Conservation (phyloP, 2,329 filamentous ascomycete genomes). For the Cyanodermella asteris region DNA sequence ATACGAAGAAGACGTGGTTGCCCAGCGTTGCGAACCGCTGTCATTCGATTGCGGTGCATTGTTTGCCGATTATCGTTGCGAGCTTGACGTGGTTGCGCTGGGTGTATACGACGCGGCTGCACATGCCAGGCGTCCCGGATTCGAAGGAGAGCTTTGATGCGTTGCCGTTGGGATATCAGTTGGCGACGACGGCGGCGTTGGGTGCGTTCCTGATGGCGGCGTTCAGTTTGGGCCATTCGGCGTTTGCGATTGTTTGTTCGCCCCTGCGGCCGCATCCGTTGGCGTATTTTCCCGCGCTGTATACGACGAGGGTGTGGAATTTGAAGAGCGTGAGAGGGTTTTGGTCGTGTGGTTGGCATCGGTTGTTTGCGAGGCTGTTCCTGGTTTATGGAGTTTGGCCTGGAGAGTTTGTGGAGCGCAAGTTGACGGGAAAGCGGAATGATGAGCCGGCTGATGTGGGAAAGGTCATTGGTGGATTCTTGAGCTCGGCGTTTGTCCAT, state of each 20-base stretch:
- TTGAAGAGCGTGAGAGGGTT: slow-evolving; percentile 18
- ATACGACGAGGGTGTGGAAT: slow-evolving; percentile 20
- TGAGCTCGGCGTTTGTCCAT: slow-evolving; percentile 20
- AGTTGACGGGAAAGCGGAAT: slow-evolving; percentile 14
- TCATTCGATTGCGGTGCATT: slow-evolving; percentile 19
- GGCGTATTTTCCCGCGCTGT: slow-evolving; percentile 23
- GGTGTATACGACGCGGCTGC: slow-evolving; percentile 12
- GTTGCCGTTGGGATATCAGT: slow-evolving; percentile 14
- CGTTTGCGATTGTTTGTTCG: slow-evolving; percentile 18
- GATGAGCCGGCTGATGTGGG: slow-evolving; percentile 19
- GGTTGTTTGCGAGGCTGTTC: slow-evolving; percentile 22
- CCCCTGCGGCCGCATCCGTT: slow-evolving; percentile 19
- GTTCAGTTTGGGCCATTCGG: slow-evolving; percentile 20
- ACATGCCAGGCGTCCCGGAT: not conserved
- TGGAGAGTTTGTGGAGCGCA: slow-evolving; percentile 21
- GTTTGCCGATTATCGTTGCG: slow-evolving; percentile 15
- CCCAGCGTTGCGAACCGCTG: slow-evolving; percentile 18
- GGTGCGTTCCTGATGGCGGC: slow-evolving; percentile 23
- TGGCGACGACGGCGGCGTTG: slow-evolving; percentile 17
- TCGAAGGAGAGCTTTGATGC: slow-evolving; percentile 13
- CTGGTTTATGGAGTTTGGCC: slow-evolving; percentile 25
- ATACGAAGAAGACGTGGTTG: slow-evolving; percentile 22
- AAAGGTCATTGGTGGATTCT: slow-evolving; percentile 21
- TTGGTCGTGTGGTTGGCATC: slow-evolving; percentile 24
- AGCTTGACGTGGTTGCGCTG: slow-evolving; percentile 16